Evolutionary conservation across 306 rosid genomes (phyloP).

Genomic region (Cyclanthera cordifolia): DNA sequence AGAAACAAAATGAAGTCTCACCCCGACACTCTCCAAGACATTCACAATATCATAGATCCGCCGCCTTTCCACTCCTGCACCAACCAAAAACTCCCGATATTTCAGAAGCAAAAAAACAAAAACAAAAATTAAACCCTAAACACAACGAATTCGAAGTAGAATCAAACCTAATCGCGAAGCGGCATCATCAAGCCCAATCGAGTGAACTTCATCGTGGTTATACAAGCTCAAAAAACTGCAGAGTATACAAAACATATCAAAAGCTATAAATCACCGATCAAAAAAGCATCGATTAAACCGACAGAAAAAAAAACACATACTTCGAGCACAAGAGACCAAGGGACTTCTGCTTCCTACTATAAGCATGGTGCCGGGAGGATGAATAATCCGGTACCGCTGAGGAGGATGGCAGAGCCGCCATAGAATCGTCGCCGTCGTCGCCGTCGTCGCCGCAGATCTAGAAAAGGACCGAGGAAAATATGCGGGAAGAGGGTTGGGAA

Average conservation of each 20-base stretch:
- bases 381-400: constrained; percentile 23
- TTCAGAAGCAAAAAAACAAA: not conserved
- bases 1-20: not conserved
- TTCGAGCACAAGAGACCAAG: constrained; percentile 50
- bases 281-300: not conserved
- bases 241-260: not conserved
- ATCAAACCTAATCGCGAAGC: constrained; percentile 56
- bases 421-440: constrained; percentile 18
- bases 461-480: not conserved
- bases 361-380: constrained; percentile 30
- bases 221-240: constrained; percentile 64
- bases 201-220: constrained; percentile 45
- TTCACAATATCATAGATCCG: constrained; percentile 93
- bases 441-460: not conserved
- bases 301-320: constrained; percentile 19
- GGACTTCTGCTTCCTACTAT: constrained; percentile 55
- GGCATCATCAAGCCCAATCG: constrained; percentile 82
- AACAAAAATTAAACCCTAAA: too few species aligned
- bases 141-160: not conserved
- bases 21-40: constrained; percentile 85
- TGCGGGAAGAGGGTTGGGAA: not conserved
- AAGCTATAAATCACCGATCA: too few species aligned
- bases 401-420: constrained; percentile 34
- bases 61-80: constrained; percentile 73
- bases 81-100: not conserved